These are phyloP conservation scores for Coniella lustricola DNA, from an alignment of 2,329 filamentous ascomycete species.

Conservation along the genomic window DNA sequence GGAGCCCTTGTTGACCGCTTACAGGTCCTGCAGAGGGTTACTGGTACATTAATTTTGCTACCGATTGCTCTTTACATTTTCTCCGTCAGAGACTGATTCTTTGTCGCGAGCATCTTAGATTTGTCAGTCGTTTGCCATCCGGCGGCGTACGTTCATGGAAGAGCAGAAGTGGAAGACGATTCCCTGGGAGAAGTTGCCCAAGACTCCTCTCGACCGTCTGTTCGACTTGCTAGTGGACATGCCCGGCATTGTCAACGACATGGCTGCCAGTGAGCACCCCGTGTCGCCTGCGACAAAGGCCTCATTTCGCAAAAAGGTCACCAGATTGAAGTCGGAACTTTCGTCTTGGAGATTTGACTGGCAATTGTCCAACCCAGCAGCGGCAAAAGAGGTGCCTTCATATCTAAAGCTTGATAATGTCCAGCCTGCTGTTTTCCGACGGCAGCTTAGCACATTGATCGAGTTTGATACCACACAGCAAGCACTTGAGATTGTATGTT, in stretches of 20 bases:
- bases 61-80: neutral
- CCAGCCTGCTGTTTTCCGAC: constrained; percentile 11
- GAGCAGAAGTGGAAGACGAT: constrained; percentile 19
- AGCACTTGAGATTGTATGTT: constrained; percentile 12
- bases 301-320: constrained; percentile 6
- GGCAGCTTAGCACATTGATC: constrained; percentile 10
- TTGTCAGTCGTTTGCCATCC: constrained; percentile 21
- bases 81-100: neutral
- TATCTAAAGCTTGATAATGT: constrained; percentile 7
- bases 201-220: constrained; percentile 18
- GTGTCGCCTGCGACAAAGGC: constrained; percentile 7
- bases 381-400: constrained; percentile 9
- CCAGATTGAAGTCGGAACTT: neutral
- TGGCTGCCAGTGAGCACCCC: constrained; percentile 14
- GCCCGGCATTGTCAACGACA: constrained; percentile 18
- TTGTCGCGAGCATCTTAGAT: constrained; percentile 12
- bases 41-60: constrained; percentile 11
- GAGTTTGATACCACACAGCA: constrained; percentile 13
- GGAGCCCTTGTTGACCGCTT: constrained; percentile 19
- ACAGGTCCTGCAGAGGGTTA: constrained; percentile 21
- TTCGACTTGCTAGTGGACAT: constrained; percentile 20
- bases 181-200: constrained; percentile 19
- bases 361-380: constrained; percentile 1
- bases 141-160: constrained; percentile 19
- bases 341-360: constrained; percentile 9